These are phyloP conservation scores for Sarocladium oryzae DNA, from an alignment of 2,329 filamentous ascomycete species.

Conservation along the genomic window DNA sequence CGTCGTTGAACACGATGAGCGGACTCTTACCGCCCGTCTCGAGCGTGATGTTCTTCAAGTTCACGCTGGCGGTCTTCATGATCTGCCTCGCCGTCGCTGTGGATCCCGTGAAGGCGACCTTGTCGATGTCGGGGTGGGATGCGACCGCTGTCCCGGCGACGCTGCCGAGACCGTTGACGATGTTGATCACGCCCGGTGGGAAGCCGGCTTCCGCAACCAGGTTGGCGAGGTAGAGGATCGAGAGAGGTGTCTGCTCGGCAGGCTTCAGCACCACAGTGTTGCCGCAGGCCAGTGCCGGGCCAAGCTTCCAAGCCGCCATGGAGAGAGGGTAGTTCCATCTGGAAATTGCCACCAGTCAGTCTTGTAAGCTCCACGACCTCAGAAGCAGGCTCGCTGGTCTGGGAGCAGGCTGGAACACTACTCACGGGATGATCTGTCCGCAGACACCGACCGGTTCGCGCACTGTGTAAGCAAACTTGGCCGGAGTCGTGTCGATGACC, in stretches of 20 bases:
- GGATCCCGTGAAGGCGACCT: conserved; percentile 67
- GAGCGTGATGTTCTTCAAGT: conserved; percentile 50
- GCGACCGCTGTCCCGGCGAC: conserved; percentile 60
- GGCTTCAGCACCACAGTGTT: conserved; percentile 56
- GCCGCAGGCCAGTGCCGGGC: conserved; percentile 54
- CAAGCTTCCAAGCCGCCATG: conserved; percentile 69
- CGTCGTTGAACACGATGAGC: conserved; percentile 51
- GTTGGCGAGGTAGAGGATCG: conserved; percentile 51
- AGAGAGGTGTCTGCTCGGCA: conserved; percentile 55
- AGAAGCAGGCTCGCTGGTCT: too few species aligned
- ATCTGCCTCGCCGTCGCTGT: conserved; percentile 60
- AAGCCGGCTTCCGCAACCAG: conserved; percentile 65
- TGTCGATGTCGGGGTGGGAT: conserved; percentile 57
- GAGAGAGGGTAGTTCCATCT: conserved; percentile 63
- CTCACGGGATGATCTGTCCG: conserved; percentile 55
- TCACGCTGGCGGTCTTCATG: conserved; percentile 58
- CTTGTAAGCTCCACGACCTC: too few species aligned
- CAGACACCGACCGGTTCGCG: conserved; percentile 65
- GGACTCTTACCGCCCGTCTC: conserved; percentile 56
- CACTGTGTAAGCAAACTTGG: conserved; percentile 63
- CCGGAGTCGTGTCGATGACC: conserved; percentile 55
- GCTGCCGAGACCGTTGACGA: conserved; percentile 60
- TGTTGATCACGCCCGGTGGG: conserved; percentile 65
- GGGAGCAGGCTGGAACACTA: too few species aligned
- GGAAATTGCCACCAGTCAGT: neutral